These are phyloP conservation scores for Diaporthe vaccinii DNA, from an alignment of 2,329 filamentous ascomycete genomes.

Conservation along the genomic window DNA sequence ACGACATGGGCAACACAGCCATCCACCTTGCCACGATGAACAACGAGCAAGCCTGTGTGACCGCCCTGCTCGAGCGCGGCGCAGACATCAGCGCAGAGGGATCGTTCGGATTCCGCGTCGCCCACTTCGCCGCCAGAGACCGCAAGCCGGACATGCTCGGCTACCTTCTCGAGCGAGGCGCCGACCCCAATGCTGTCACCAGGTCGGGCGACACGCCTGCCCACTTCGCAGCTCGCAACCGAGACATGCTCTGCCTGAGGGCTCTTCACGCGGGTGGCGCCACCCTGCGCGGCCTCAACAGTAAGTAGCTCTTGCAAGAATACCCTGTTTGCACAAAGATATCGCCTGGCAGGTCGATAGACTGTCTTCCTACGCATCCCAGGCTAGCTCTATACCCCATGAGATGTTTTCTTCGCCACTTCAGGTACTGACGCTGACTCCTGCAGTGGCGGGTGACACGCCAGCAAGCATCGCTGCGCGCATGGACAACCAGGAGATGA, in stretches of 20 bases:
- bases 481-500: background rate
- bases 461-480: conserved; percentile 1
- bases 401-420: background rate
- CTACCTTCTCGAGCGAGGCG: background rate
- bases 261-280: background rate
- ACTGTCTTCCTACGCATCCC: background rate
- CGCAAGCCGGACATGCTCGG: background rate
- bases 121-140: background rate
- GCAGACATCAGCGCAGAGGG: background rate
- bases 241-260: background rate
- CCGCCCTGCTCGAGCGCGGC: background rate
- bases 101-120: background rate
- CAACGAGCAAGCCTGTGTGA: background rate
- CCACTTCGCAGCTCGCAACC: background rate
- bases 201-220: background rate
- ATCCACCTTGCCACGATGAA: background rate
- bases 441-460: background rate
- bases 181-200: background rate
- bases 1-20: background rate
- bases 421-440: background rate
- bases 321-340: background rate
- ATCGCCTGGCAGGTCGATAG: too few species aligned
- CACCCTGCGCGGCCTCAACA: background rate
- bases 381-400: too few species aligned
- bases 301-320: background rate